phyloP scores from a whole-genome alignment of 768 basidiomycete species.

The Tephrocybe sp. region DNA sequence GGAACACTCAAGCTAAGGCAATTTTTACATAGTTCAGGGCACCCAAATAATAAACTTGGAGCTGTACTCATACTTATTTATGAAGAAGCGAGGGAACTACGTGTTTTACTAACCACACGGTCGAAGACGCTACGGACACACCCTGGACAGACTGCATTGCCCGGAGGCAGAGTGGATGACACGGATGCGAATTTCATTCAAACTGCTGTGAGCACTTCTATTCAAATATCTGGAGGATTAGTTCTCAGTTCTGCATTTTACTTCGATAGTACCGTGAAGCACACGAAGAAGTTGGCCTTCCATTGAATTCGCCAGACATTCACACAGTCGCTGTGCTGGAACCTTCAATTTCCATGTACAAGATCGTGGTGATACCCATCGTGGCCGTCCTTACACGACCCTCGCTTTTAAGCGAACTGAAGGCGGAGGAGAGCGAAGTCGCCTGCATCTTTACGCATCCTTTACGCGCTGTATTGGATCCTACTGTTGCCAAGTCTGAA shows the following conservation, averaged over 20 bases:
- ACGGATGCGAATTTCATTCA: slow-evolving; percentile 57
- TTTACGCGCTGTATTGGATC: slow-evolving; percentile 69
- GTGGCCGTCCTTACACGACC: slow-evolving; percentile 64
- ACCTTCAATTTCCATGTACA: slow-evolving; percentile 66
- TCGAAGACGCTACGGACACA: slow-evolving; percentile 73
- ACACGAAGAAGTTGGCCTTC: slow-evolving; percentile 77
- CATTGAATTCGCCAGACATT: slow-evolving; percentile 51
- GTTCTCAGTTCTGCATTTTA: neutral
- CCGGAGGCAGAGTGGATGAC: slow-evolving; percentile 77
- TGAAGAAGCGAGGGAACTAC: slow-evolving; percentile 61
- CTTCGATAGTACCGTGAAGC: slow-evolving; percentile 72
- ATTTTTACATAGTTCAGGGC: slow-evolving; percentile 23
- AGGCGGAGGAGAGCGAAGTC: slow-evolving; percentile 66
- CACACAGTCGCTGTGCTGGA: slow-evolving; percentile 59
- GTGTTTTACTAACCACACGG: slow-evolving; percentile 83
- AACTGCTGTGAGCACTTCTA: slow-evolving; percentile 60
- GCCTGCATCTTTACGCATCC: slow-evolving; percentile 79
- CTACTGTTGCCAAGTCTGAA: slow-evolving; percentile 39
- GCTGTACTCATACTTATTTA: slow-evolving; percentile 81
- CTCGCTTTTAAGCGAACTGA: slow-evolving; percentile 47
- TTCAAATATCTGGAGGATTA: neutral
- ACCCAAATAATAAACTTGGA: slow-evolving; percentile 47
- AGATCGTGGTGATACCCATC: slow-evolving; percentile 75
- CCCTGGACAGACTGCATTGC: slow-evolving; percentile 79
- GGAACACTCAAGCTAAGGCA: slow-evolving; percentile 15